Base-by-base conservation (phyloP, 2,329 filamentous ascomycete genomes). In the Sarocladiaceae sp. region DNA sequence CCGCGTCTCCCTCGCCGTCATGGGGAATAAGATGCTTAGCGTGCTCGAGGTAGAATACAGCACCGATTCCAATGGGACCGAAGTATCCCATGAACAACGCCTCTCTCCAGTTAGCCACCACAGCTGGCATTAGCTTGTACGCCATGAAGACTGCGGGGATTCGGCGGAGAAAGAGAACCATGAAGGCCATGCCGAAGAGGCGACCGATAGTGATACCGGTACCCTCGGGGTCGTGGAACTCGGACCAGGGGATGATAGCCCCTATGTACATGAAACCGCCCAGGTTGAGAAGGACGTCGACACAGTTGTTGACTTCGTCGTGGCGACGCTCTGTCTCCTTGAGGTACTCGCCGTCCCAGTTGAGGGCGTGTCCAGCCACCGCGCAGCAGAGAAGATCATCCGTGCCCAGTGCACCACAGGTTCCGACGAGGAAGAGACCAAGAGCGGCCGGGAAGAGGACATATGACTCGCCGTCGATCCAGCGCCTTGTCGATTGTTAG, bases 61-160 rank as follows among this genome's bases (percentile, higher is more conserved):
- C 85, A 16, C 81, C 83, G 7, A 87, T 83, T 2, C 85, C 85
- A n/a, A 50, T 88, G 0, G 85, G 85, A 0, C 85, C 85, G 52
- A 90, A 89, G 47, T 80, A 79, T 0, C 77, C 77, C 73, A 80
- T 76, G 47, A 81, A 80, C 0, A 81, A 53, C 0, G 76, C 77
- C 47, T 81, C 76, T 50, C 72, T 74, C 65, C 70, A 78, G 51
- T 68, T 60, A n/a, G 67, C 66, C 45, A 72, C 67, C 0, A 71
- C 65, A 2, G 60, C 60, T 0, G 75, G 74, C 71, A 80, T 76
- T 6, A 76, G 59, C 50, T 72, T 75, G 57, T 80, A 80, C 1
- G 67, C 62, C 9, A 72, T 42, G 40, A 80, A 56, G 9, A 80
- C 69, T 2, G 75, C 68, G 1, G 77, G 77, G 21, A 81, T 76